These are phyloP conservation scores for Colletotrichum noveboracense DNA, from an alignment of 2,329 filamentous ascomycete genomes.

Conservation along the genomic window DNA sequence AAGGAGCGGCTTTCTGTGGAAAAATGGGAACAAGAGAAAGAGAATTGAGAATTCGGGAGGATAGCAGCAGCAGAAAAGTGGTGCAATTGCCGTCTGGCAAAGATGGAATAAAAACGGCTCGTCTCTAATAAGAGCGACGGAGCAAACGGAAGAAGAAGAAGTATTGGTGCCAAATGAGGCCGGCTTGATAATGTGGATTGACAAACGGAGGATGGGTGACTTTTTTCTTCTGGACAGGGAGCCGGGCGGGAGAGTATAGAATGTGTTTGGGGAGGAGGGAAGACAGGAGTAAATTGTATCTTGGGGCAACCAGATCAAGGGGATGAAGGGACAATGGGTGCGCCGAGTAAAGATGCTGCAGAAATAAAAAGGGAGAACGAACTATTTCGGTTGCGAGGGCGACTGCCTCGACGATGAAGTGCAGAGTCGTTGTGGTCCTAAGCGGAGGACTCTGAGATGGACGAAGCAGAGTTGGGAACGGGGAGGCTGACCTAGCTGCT, in stretches of 20 bases:
- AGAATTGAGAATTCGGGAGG: constrained; percentile 18
- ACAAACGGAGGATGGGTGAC: constrained; percentile 11
- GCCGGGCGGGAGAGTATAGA: constrained; percentile 1
- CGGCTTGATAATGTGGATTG: constrained; percentile 4
- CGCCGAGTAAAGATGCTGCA: constrained; percentile 16
- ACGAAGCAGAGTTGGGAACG: constrained; percentile 7
- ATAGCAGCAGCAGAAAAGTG: constrained; percentile 12
- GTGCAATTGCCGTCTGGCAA: constrained; percentile 17
- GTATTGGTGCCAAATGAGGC: constrained; percentile 7
- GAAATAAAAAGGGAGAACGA: constrained; percentile 23
- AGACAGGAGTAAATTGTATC: background rate
- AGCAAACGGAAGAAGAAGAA: constrained; percentile 16
- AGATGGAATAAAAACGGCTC: constrained; percentile 12
- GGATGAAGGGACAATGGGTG: constrained; percentile 17
- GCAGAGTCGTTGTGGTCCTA: constrained; percentile 17
- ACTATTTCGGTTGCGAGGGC: constrained; percentile 23
- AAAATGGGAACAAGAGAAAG: constrained; percentile 24
- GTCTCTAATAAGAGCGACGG: background rate
- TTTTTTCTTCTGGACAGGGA: background rate
- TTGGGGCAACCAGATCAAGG: background rate
- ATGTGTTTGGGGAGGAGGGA: background rate
- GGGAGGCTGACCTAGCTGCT: background rate
- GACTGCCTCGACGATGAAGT: constrained; percentile 18
- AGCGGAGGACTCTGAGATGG: constrained; percentile 9
- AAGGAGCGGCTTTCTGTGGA: background rate